Conservation (phyloP, 2,329 filamentous ascomycete species). For the Penicillium sumatraense region DNA sequence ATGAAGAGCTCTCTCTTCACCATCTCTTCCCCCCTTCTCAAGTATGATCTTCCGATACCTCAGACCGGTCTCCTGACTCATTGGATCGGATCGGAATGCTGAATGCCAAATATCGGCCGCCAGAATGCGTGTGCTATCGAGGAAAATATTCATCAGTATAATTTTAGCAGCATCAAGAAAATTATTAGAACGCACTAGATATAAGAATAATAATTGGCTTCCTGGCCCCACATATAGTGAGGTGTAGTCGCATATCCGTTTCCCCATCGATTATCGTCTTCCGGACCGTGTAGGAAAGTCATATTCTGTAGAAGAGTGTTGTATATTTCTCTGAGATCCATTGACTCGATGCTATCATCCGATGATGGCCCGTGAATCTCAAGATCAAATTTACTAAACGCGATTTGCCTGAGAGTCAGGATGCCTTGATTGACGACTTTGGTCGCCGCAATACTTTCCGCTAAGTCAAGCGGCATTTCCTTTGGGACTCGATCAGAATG, state of each 20-base stretch:
- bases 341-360: conserved; percentile 3
- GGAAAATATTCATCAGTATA: neutral
- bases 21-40: conserved; percentile 3
- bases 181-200: conserved; percentile 18
- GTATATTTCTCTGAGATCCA: conserved; percentile 4
- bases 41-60: conserved; percentile 12
- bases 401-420: conserved; percentile 11
- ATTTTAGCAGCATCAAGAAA: neutral
- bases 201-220: conserved; percentile 23
- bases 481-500: neutral
- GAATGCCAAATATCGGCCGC: conserved; percentile 10
- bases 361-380: conserved; percentile 13
- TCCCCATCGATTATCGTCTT: conserved; percentile 12
- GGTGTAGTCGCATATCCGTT: conserved; percentile 16
- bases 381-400: conserved; percentile 20
- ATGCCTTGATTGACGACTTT: conserved; percentile 14
- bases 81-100: conserved; percentile 4
- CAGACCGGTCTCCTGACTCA: conserved; percentile 9
- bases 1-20: neutral
- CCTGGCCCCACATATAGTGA: conserved; percentile 22
- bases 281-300: conserved; percentile 8
- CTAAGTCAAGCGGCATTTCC: conserved; percentile 4
- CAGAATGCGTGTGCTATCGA: conserved; percentile 10
- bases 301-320: conserved; percentile 4
- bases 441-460: neutral